A percentile compares a stretch with the other conserved stretches of the same genome.
Conservation (phyloP, 768 basidiomycete species). For the Thelephora aurantiotincta region DNA sequence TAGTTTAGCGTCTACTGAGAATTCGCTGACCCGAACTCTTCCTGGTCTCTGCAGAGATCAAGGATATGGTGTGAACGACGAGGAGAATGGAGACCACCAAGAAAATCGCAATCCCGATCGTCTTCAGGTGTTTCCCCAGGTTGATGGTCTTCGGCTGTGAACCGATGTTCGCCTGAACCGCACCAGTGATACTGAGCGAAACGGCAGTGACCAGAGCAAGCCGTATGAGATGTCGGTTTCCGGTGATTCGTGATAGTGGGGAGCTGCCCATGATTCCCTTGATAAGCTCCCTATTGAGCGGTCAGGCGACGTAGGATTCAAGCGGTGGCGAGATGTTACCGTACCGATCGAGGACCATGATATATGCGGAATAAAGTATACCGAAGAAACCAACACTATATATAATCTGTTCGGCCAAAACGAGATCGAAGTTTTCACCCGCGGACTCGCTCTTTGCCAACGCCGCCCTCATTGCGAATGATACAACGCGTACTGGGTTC, state of each 20-base stretch:
- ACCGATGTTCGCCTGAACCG: conserved; percentile 3
- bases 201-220: conserved; percentile 8
- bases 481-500: conserved; percentile 16
- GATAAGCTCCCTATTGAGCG: conserved; percentile 1
- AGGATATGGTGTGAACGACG: conserved; percentile 3
- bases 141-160: conserved; percentile 1
- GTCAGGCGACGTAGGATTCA: no score
- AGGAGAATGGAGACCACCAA: conserved; percentile 8
- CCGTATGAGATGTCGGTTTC: conserved; percentile 9
- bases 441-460: conserved; percentile 14
- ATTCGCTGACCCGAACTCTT: no score
- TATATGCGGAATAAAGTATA: conserved; percentile 20
- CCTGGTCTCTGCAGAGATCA: conserved; percentile 5
- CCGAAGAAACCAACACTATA: conserved; percentile 24
- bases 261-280: background rate
- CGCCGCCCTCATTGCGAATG: conserved; percentile 17
- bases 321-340: background rate
- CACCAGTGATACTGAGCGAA: conserved; percentile 7
- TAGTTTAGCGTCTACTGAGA: no score
- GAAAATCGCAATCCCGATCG: conserved; percentile 9
- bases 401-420: conserved; percentile 18
- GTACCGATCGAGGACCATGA: conserved; percentile 19
- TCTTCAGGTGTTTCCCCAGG: conserved; percentile 5
- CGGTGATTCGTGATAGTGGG: conserved; percentile 6
- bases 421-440: conserved; percentile 11